These are phyloP conservation scores for Gamsiella multidivaricata DNA, from an alignment of 192 early-diverging fungal genomes.

Conservation along the genomic window DNA sequence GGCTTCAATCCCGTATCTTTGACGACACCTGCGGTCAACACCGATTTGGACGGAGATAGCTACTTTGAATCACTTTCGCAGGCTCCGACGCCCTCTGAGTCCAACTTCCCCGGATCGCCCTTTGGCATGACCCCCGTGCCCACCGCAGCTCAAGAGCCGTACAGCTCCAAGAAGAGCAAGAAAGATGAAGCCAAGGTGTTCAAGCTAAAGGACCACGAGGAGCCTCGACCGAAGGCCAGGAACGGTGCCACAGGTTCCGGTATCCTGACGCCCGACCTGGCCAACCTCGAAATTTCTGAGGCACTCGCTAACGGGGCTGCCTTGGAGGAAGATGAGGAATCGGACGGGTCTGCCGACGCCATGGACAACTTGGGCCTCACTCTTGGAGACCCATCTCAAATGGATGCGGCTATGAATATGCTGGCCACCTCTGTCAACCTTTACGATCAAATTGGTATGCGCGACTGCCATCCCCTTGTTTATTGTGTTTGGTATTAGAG, in stretches of 20 bases:
- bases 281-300: conserved; percentile 27
- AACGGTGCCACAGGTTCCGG: conserved; percentile 5
- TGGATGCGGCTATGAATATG: conserved; percentile 67
- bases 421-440: conserved; percentile 74
- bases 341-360: conserved; percentile 28
- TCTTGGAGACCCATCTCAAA: conserved; percentile 71
- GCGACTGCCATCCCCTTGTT: not conserved
- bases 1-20: conserved; percentile 33
- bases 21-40: conserved; percentile 39
- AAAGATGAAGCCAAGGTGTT: conserved; percentile 42
- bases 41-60: conserved; percentile 29
- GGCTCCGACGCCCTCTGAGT: conserved; percentile 21
- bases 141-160: conserved; percentile 15
- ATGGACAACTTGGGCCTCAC: conserved; percentile 67
- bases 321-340: conserved; percentile 18
- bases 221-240: conserved; percentile 27
- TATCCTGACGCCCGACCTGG: conserved; percentile 16
- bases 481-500: not conserved
- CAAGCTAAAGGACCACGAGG: conserved; percentile 63
- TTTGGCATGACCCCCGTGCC: conserved; percentile 41
- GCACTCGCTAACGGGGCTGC: not conserved
- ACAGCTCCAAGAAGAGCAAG: conserved; percentile 33
- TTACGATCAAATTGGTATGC: conserved; percentile 77
- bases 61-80: conserved; percentile 50
- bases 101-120: conserved; percentile 26